Evolutionary conservation across 108 stramenopile species (phyloP).

Genomic region (Thalassiosira profunda): DNA sequence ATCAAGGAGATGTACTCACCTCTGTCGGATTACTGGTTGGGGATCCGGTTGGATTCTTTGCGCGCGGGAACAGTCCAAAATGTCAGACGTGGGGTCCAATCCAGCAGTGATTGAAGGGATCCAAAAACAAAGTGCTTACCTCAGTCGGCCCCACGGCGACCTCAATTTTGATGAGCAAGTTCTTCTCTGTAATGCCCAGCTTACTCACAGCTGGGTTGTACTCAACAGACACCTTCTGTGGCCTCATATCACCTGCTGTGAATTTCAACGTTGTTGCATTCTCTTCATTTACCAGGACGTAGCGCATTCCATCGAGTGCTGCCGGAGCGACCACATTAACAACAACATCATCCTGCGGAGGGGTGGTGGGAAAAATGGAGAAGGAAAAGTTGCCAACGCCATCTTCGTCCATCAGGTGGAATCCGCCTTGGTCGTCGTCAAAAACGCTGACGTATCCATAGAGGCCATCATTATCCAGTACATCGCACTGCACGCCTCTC

Average conservation of each 20-base stretch:
- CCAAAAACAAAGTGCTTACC: no score
- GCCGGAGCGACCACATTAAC: slow-evolving; percentile 33
- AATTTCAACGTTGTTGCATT: slow-evolving; percentile 7
- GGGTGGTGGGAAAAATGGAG: slow-evolving; percentile 36
- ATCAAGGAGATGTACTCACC: no score
- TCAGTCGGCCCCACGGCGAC: slow-evolving; percentile 26
- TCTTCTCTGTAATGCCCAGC: slow-evolving; percentile 35
- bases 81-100: no score
- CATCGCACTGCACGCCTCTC: slow-evolving; percentile 32
- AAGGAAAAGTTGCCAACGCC: slow-evolving; percentile 23
- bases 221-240: slow-evolving; percentile 10
- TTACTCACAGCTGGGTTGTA: background rate
- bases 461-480: slow-evolving; percentile 45
- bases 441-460: slow-evolving; percentile 30
- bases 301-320: slow-evolving; percentile 17
- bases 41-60: no score
- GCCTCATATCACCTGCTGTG: background rate
- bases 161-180: slow-evolving; percentile 17
- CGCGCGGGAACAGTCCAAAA: no score
- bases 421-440: slow-evolving; percentile 23
- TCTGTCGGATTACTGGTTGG: no score
- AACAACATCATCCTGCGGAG: slow-evolving; percentile 18
- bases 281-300: slow-evolving; percentile 26
- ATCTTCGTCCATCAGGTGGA: slow-evolving; percentile 51
- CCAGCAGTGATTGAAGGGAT: no score